Evolutionary conservation across 116 monocot species (phyloP).

Genomic region (Posidonia oceanica): DNA sequence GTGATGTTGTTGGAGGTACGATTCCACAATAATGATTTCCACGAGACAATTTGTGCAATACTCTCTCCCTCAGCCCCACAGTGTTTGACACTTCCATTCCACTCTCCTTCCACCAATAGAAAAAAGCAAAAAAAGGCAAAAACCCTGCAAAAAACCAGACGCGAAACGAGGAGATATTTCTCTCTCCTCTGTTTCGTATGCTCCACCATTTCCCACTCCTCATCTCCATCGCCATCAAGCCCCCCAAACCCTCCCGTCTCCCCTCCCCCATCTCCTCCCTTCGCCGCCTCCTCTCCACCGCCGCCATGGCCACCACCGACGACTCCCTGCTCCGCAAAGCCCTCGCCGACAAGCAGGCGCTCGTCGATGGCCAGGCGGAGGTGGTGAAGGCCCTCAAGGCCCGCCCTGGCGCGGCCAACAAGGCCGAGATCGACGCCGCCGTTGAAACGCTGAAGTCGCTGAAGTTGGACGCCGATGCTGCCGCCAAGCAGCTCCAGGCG

Average conservation of each 20-base stretch:
- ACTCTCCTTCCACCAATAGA: no score
- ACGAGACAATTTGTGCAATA: no score
- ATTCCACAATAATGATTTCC: no score
- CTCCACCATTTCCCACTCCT: background rate
- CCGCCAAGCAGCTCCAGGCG: conserved; percentile 20
- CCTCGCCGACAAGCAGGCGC: conserved; percentile 23
- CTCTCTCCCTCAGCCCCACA: no score
- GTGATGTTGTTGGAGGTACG: no score
- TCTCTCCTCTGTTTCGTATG: background rate
- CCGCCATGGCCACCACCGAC: conserved; percentile 1
- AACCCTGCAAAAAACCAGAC: no score
- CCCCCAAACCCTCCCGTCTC: background rate
- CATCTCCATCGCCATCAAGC: background rate
- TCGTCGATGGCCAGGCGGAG: conserved; percentile 22
- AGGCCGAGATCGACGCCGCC: conserved; percentile 52
- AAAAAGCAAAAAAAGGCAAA: no score
- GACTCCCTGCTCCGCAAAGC: conserved; percentile 32
- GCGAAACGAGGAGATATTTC: background rate
- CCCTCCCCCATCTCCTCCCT: background rate
- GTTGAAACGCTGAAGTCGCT: conserved; percentile 52
- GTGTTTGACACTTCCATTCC: no score
- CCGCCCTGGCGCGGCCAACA: conserved; percentile 4
- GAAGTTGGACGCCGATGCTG: conserved; percentile 45
- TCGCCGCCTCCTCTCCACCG: conserved; percentile 1
- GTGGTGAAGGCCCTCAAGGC: conserved; percentile 44